Base-by-base conservation (phyloP, 768 basidiomycete species). In the Tulasnella sp. region DNA sequence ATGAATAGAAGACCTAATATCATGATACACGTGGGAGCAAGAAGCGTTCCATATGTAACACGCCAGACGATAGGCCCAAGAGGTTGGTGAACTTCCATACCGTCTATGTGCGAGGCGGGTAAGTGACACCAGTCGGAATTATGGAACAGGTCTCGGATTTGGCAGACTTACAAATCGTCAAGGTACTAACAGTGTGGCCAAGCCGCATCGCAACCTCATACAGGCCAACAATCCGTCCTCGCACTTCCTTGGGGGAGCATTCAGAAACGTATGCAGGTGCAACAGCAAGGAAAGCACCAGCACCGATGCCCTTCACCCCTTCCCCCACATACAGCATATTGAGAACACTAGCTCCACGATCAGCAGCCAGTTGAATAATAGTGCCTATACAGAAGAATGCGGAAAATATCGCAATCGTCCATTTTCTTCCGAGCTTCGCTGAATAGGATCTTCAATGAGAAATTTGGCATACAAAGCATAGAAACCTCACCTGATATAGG, bases 141-240 rank as follows among this genome's bases (percentile, higher is more conserved):
- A 7, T 2, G 1, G 9, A 34, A n/a, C n/a, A n/a, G n/a, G n/a
- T n/a, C n/a, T n/a, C n/a, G n/a, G n/a, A n/a, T n/a, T n/a, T 19
- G 48, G 15, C 25, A 16, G 13, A 67, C 81, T 45, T 52, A 84
- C 82, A 74, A 59, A 86, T 84, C 58, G 85, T 71, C 63, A 83
- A 86, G 64, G 85, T 86, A 0, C 81, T 83, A 53, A 90, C 69
- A 78, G 88, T 87, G 55, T 85, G 85, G 47, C 87, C 88, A 44
- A 77, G 69, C 20, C 84, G 83, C 19, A 85, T 85, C 76, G 86
- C 81, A 63, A 91, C 77, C 63, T 90, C 87, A 72, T 89, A 89
- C 28, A 84, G 61, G 37, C 87, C 86, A 0, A 83, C 88, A 57
- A 90, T 85, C 43, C 83, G 73, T 5, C 87, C 88, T 55, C 89